phyloP scores from a whole-genome alignment of 1,284 basidiomycete genomes.

The Ganoderma lingzhi region DNA sequence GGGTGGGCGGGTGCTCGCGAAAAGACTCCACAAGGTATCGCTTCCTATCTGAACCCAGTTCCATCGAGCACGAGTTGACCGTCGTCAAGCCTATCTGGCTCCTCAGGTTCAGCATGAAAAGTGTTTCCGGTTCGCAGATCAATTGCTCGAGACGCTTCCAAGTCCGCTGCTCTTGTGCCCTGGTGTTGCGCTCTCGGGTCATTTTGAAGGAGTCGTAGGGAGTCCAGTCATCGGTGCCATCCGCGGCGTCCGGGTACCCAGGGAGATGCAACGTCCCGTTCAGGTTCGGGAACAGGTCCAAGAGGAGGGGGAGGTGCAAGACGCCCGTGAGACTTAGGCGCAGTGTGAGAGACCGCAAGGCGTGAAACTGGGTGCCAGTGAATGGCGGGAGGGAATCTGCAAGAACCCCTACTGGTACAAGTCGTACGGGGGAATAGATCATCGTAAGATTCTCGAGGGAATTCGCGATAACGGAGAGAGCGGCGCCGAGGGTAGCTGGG shows the following conservation, averaged over 20 bases:
- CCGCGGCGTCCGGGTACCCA: not conserved
- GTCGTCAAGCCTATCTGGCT: not conserved
- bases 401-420: not conserved
- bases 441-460: not conserved
- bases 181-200: not conserved
- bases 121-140: not conserved
- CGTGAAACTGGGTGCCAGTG: not conserved
- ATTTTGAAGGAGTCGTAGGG: not conserved
- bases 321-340: not conserved
- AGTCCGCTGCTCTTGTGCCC: not conserved
- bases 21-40: not conserved
- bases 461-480: not conserved
- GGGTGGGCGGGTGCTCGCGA: not conserved
- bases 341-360: not conserved
- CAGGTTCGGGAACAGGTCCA: not conserved
- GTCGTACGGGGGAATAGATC: not conserved
- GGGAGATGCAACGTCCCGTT: not conserved
- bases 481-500: not conserved
- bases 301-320: not conserved
- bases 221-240: not conserved
- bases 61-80: not conserved
- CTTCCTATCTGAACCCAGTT: not conserved
- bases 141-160: not conserved
- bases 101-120: not conserved
- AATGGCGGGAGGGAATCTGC: no score